Base-by-base conservation (phyloP, 2,329 filamentous ascomycete species). In the Alternaria sp. region DNA sequence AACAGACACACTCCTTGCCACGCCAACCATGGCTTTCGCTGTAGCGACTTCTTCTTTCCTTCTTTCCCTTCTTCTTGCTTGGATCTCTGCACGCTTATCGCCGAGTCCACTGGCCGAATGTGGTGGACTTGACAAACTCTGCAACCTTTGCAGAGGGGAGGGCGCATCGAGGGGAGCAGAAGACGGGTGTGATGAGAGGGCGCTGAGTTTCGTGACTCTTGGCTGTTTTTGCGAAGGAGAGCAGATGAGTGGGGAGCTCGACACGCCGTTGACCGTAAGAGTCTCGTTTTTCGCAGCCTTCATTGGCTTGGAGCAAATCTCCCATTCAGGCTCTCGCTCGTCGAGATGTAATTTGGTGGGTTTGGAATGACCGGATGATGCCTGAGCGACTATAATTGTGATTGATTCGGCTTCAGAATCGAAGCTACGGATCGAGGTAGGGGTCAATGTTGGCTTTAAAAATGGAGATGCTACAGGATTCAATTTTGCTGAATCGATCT, bases 1-100 rank as follows among this genome's bases (percentile, higher is more conserved):
- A 21, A 77, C 73, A 24, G 70, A 73, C 9, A 77, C 66, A 9
- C 66, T 70, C 23, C 75, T 59, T 14, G 75, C 75, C 13, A 77
- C 61, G 13, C 75, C 75, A 5, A 77, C 67, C 8, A 69, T 73
- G 28, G 71, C 67, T 34, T 67, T 70, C 14, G 62, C 39, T 5
- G 29, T 51, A 17, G 26, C 58, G 13, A 36, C 33, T 11, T 53
- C 34, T 28, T 44, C 45, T 14, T 44, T 23, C 29, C 48, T 56
- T 41, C 23, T 60, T 33, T 23, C 59, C 33, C 44, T 51, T 41
- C 44, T 54, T 14, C 40, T 56, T 42, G 26, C 61, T 42, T 52
- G 44, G 44, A 52, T 61, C 23, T 54, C 54, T 14, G 60, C 48
- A 10, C 58, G 57, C 31, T 59, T 63, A 17, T 69, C 64, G 23